phyloP scores from a whole-genome alignment of 1,284 basidiomycete species.

The Stereum hirsutum region DNA sequence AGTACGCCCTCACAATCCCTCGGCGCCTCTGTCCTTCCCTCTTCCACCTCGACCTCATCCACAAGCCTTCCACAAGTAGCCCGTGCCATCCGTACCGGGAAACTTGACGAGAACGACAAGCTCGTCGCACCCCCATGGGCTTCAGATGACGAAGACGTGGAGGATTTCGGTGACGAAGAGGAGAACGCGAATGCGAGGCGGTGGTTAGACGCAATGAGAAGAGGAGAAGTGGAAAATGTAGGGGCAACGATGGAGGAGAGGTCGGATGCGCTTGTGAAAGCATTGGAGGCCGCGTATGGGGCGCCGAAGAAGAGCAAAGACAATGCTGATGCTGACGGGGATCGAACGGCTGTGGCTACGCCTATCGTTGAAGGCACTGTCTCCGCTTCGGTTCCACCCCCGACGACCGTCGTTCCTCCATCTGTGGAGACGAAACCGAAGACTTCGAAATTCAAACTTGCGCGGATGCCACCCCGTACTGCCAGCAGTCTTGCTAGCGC shows the following conservation, averaged over 20 bases:
- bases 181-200: conserved; percentile 37
- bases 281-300: conserved; percentile 9
- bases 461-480: conserved; percentile 13
- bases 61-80: too few species aligned
- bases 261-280: conserved; percentile 9
- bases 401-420: conserved; percentile 5
- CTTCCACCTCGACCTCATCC: conserved; percentile 42
- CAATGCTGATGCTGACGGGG: too few species aligned
- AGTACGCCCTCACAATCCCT: conserved; percentile 27
- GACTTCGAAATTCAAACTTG: conserved; percentile 30
- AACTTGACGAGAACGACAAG: conserved; percentile 38
- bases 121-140: too few species aligned
- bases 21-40: conserved; percentile 40
- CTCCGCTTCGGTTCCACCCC: too few species aligned
- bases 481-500: conserved; percentile 2
- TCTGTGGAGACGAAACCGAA: conserved; percentile 18
- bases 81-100: conserved; percentile 56
- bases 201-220: conserved; percentile 45
- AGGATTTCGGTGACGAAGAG: conserved; percentile 54
- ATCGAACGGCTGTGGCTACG: too few species aligned
- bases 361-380: too few species aligned
- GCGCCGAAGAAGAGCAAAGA: conserved; percentile 1
- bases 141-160: conserved; percentile 42
- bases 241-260: conserved; percentile 31
- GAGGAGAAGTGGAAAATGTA: conserved; percentile 49